Conservation (phyloP, 257 asterid genomes). For the Gentiana macrophylla region DNA sequence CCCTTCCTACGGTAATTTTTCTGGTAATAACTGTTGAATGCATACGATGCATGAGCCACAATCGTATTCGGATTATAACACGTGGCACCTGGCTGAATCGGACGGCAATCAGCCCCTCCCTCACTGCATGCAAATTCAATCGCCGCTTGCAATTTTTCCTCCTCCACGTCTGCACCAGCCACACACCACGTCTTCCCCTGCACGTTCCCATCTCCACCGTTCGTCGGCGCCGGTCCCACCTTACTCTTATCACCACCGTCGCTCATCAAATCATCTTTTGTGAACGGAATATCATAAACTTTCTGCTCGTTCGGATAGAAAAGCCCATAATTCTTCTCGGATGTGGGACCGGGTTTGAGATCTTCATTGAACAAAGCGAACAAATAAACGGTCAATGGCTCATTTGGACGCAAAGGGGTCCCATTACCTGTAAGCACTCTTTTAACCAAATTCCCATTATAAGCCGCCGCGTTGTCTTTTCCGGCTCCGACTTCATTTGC, state of each 20-base stretch:
- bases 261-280: conserved; percentile 15
- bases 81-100: conserved; percentile 55
- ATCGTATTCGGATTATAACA: conserved; percentile 60
- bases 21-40: conserved; percentile 84
- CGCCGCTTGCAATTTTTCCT: conserved; percentile 37
- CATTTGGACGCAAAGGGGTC: conserved; percentile 59
- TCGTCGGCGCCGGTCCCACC: conserved; percentile 15
- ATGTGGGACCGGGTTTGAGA: conserved; percentile 57
- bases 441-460: conserved; percentile 69
- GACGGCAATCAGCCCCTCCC: conserved; percentile 82
- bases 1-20: conserved; percentile 49
- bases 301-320: conserved; percentile 51
- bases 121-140: conserved; percentile 73
- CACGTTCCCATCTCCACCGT: conserved; percentile 11
- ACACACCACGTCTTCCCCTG: conserved; percentile 74
- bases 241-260: conserved; percentile 18
- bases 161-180: conserved; percentile 40
- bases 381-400: conserved; percentile 49
- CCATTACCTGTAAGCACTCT: conserved; percentile 55
- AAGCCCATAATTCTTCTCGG: conserved; percentile 69
- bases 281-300: conserved; percentile 49
- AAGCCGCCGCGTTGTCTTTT: conserved; percentile 53
- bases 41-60: conserved; percentile 79
- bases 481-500: conserved; percentile 51
- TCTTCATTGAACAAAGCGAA: conserved; percentile 83